Percentiles rank a stretch among this genome's conserved stretches.
Conservation (phyloP, 371 early-diverging fungal genomes). For the Mortierella sp. region DNA sequence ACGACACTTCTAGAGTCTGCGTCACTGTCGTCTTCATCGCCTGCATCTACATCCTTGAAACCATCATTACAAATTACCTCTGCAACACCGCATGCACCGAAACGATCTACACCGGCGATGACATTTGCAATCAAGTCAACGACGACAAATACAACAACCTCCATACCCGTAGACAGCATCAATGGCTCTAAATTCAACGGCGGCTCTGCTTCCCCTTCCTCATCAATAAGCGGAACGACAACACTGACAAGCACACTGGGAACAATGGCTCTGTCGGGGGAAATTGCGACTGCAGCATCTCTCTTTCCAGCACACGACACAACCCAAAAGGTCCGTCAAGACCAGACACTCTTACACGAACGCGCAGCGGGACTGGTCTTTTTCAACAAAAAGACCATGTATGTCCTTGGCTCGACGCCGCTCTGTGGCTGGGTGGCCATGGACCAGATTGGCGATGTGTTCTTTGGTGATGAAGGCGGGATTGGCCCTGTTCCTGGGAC, state of each 20-base stretch:
- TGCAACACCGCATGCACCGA: not conserved
- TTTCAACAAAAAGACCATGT: constrained; percentile 70
- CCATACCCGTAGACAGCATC: not conserved
- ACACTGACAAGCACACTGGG: constrained; percentile 9
- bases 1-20: not conserved
- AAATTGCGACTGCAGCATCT: constrained; percentile 50
- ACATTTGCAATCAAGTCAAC: constrained; percentile 8
- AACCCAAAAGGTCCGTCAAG: constrained; percentile 53
- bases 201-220: not conserved
- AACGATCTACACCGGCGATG: constrained; percentile 12
- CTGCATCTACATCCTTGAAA: not conserved
- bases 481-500: constrained; percentile 53
- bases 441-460: constrained; percentile 59
- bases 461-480: constrained; percentile 51
- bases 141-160: constrained; percentile 4
- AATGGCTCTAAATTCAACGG: not conserved
- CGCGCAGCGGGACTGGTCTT: constrained; percentile 70
- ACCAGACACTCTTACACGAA: constrained; percentile 54
- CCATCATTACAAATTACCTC: not conserved
- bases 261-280: constrained; percentile 54
- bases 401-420: constrained; percentile 69
- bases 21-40: not conserved
- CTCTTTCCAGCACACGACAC: constrained; percentile 54
- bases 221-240: constrained; percentile 3
- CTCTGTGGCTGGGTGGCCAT: constrained; percentile 71